Evolutionary conservation across 177 flowering plant genomes (phyloP), one percentile per base, ranked within the genome.

Genomic region (Vitis hybrid): DNA sequence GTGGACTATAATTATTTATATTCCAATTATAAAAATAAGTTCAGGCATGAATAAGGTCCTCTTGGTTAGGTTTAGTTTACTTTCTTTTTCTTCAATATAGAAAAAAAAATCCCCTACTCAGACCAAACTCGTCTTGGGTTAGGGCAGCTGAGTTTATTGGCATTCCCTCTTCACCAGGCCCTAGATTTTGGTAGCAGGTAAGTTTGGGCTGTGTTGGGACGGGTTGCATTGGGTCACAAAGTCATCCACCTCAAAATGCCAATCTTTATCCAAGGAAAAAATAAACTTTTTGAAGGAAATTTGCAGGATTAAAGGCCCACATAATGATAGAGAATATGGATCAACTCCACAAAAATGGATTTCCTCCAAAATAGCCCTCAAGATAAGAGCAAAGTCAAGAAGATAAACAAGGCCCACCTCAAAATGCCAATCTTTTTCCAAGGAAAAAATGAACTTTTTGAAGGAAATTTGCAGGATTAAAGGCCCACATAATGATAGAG

Each of bases 321-420:
- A 5, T 15, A 61, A 57, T 63, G 61, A 11, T 8, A 55, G 8
- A 50, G 26, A 15, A 55, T 12, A 67, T n/a, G 68, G 58, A 51
- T 54, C 63, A 39, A 63, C 19, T 65, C 59, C 39, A 58, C 13
- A 68, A 39, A 76, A 76, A 71, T 72, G 78, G n/a, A 29, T 74
- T 26, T 64, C 22, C 68, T 63, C 50, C 57, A 50, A 2, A 20
- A 20, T 20, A 58, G 50, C 73, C 18, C 18, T 34, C 66, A 76
- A 57, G 78, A 76, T 75, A 74, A 65, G 74, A 61, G 74, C 73
- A 69, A 68, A 67, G 50, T 26, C 10, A 69, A 64, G 65, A 45
- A 77, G 72, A 78, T 54, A 76, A 70, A 62, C 49, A 68, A 58
- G 66, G 49, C n/a, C 26, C 61, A 70, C 74, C 73, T 73, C 68